Base-by-base conservation (phyloP, 208 protist genomes). In the Trypanosoma avium region DNA sequence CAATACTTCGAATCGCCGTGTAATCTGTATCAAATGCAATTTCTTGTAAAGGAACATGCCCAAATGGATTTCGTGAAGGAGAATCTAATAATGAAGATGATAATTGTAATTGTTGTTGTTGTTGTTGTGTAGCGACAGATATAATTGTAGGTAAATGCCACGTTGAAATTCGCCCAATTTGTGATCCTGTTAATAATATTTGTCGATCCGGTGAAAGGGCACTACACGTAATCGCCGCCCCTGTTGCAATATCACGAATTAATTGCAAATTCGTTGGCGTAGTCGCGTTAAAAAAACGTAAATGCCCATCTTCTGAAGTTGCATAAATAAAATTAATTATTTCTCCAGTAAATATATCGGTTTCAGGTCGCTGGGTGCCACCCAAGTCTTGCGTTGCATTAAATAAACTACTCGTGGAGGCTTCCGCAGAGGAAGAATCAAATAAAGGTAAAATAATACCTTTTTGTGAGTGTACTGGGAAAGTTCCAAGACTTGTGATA, bases 121-220 rank as follows among this genome's bases (percentile, higher is more conserved):
- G 24, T 27, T 66, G 43, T 26, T 68, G 52, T 27, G 54, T 66
- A n/a, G 48, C 62, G 15, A 48, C 62, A 15, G 68, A 69, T 10
- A 91, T 81, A 50, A 95, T 81, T 29, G 75, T 88, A n/a, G 85
- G 85, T 15, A 92, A 63, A 56, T 95, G 84, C 88, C 88, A 95
- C 38, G 92, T 75, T 4, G 84, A 83, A 9, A 95, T 81, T 15
- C 82, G 77, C 0, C 88, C 88, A 57, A 92, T 91, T 63, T 95
- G 88, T 36, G 75, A 92, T 6, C 88, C 88, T 10, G 88, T 95
- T 17, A 95, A 54, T 17, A 95, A 71, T 47, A 79, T 88, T 22
- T 82, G 73, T 19, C 72, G 70, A 58, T 95, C 79, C 0, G 85
- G 79, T 3, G 85, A 90, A 9, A 92, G 32, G 0, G 81, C 74